Percentiles rank a stretch among this genome's conserved stretches.
These are phyloP conservation scores for Blepharisma japonicum DNA, from an alignment of 73 alveolate species.

Conservation along the genomic window DNA sequence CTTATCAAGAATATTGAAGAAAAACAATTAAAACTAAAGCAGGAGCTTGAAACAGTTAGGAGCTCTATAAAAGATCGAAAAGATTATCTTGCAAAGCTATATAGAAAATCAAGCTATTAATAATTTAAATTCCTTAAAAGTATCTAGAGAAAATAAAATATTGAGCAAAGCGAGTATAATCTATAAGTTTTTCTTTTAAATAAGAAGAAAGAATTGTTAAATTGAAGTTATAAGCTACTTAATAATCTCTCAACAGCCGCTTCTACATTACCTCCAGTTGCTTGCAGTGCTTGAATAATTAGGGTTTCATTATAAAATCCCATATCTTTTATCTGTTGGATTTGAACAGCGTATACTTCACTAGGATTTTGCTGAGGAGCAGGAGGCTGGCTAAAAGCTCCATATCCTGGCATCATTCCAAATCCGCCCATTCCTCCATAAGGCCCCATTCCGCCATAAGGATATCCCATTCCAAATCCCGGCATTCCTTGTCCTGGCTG, in stretches of 20 bases:
- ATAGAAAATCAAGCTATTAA: no score
- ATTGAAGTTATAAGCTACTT: not conserved
- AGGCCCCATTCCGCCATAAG: constrained; percentile 25
- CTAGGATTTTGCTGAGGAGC: constrained; percentile 45
- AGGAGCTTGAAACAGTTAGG: no score
- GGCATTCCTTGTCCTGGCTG: not conserved
- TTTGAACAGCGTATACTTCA: constrained; percentile 83
- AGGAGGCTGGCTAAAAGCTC: not conserved
- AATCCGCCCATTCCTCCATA: constrained; percentile 32
- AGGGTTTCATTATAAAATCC: constrained; percentile 91
- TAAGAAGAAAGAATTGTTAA: no score
- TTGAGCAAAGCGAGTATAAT: no score
- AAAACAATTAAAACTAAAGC: no score
- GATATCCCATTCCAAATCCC: not conserved
- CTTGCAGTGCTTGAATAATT: constrained; percentile 83
- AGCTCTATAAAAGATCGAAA: no score
- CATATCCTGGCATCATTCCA: not conserved
- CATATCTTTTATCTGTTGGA: constrained; percentile 88
- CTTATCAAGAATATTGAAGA: not conserved
- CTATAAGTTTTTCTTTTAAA: no score
- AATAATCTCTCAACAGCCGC: constrained; percentile 91
- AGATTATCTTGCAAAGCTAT: no score
- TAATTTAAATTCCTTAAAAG: no score
- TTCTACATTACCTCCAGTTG: constrained; percentile 91
- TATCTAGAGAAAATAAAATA: no score